Evolutionary conservation across 257 asterid genomes (phyloP).

Genomic region (Przewalskia tangutica): DNA sequence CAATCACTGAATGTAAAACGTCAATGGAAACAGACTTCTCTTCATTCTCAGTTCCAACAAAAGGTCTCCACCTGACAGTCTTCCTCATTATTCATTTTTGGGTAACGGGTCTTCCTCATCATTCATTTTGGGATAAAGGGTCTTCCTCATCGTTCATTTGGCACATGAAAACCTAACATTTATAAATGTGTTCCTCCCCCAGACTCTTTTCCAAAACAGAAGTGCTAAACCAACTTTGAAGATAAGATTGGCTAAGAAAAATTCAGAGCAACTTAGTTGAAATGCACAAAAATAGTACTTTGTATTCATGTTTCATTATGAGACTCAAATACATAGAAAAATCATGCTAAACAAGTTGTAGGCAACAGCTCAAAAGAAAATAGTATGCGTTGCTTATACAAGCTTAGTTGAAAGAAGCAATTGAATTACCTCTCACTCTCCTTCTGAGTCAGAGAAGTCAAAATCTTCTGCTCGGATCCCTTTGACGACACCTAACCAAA

Average conservation of each 20-base stretch:
- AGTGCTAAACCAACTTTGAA: neutral
- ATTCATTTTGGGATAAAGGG: slow-evolving; percentile 14
- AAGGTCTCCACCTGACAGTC: no score
- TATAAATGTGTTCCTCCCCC: neutral
- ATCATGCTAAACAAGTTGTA: neutral
- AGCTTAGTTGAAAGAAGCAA: neutral
- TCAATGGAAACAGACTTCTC: no score
- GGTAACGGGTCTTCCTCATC: slow-evolving; percentile 18
- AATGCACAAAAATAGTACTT: neutral
- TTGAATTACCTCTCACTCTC: slow-evolving; percentile 51
- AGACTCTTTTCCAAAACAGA: neutral
- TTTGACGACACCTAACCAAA: slow-evolving; percentile 34
- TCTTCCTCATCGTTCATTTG: neutral
- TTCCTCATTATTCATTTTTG: neutral
- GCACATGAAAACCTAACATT: neutral
- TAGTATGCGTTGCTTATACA: neutral
- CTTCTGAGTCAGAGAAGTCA: slow-evolving; percentile 30
- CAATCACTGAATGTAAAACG: no score
- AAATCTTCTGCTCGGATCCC: slow-evolving; percentile 29
- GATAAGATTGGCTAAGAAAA: neutral
- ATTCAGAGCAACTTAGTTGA: neutral
- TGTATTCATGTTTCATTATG: neutral
- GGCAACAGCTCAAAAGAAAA: neutral
- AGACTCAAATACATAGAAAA: neutral
- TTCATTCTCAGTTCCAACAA: no score